phyloP scores from a whole-genome alignment of 2,329 filamentous ascomycete genomes.

The Cryphonectria nitschkei region DNA sequence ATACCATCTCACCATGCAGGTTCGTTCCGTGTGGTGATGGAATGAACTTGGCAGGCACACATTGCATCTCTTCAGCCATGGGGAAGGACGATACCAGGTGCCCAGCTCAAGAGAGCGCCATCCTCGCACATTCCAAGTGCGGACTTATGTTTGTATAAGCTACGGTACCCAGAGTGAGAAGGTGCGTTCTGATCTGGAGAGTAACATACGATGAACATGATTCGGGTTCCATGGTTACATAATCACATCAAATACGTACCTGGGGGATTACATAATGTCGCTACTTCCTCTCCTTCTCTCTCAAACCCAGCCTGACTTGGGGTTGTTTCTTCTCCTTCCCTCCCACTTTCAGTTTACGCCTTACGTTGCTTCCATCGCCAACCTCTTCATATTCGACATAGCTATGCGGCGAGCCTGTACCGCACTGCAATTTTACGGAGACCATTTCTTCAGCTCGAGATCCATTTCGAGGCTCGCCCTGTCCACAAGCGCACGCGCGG shows the following conservation, averaged over 20 bases:
- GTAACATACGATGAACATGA: not conserved
- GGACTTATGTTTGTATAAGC: not conserved
- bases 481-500: not conserved
- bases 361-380: not conserved
- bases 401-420: not conserved
- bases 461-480: not conserved
- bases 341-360: too few relatives aligned
- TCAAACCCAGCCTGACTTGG: not conserved
- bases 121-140: not conserved
- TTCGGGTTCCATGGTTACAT: not conserved
- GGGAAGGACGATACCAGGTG: too few relatives aligned
- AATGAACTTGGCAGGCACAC: not conserved
- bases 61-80: not conserved
- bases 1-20: not conserved
- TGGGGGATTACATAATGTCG: not conserved
- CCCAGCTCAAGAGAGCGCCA: not conserved
- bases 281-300: not conserved
- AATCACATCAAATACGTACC: not conserved
- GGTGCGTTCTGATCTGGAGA: not conserved
- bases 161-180: not conserved
- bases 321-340: too few relatives aligned
- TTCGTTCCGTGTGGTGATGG: not conserved
- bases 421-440: not conserved
- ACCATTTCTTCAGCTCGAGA: not conserved
- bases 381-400: not conserved